Percentiles rank a stretch among this genome's conserved stretches.
phyloP scores from a whole-genome alignment of 805 yeast species.

The Lipomyces kockii region DNA sequence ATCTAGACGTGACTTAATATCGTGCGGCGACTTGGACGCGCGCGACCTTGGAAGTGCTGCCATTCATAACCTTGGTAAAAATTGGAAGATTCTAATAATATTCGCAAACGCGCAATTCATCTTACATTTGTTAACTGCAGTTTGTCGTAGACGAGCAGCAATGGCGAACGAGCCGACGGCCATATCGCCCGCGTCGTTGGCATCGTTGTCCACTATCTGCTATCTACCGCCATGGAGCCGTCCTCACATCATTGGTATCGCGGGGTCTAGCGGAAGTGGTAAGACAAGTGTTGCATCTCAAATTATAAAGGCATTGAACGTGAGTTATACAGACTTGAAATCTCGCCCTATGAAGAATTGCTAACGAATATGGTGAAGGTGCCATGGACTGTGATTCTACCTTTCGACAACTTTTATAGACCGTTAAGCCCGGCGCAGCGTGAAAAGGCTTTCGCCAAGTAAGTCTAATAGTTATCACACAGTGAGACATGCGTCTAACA shows the following conservation, averaged over 20 bases:
- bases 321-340: conserved; percentile 20
- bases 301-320: conserved; percentile 67
- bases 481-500: background rate
- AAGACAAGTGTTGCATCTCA: conserved; percentile 89
- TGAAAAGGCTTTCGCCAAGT: conserved; percentile 59
- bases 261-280: conserved; percentile 89
- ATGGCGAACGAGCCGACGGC: background rate
- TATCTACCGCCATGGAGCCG: conserved; percentile 88
- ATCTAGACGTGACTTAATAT: background rate
- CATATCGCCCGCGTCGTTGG: conserved; percentile 11
- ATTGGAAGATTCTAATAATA: too few species aligned
- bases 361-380: conserved; percentile 49
- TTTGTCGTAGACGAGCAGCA: background rate
- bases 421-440: conserved; percentile 70
- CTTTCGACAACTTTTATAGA: conserved; percentile 88
- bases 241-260: conserved; percentile 85
- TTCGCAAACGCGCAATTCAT: background rate
- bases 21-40: background rate
- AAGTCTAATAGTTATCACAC: conserved; percentile 8
- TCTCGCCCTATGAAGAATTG: background rate
- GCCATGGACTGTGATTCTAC: conserved; percentile 91
- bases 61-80: too few species aligned
- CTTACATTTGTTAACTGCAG: background rate
- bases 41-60: too few species aligned
- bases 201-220: conserved; percentile 21